Percentiles rank a stretch among this genome's conserved stretches.
These are phyloP conservation scores for Aquanectria penicillioides DNA, from an alignment of 2,329 filamentous ascomycete genomes.

Conservation along the genomic window DNA sequence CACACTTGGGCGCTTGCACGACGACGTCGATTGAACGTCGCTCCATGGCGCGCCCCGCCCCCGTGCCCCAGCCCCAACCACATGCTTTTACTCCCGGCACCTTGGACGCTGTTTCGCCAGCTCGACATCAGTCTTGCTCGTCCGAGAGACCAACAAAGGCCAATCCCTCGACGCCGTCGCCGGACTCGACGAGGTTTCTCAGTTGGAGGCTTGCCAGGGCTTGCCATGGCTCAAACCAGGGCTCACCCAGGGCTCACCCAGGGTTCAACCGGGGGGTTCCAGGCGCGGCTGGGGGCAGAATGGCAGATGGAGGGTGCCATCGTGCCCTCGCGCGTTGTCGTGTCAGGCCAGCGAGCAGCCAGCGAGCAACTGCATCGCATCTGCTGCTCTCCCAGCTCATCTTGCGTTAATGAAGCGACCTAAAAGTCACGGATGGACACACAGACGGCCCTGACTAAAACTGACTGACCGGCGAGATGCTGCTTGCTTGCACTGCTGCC, in stretches of 20 bases:
- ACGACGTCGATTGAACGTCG: slow-evolving; percentile 45
- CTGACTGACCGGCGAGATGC: neutral
- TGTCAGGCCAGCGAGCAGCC: slow-evolving; percentile 26
- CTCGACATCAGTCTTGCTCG: slow-evolving; percentile 18
- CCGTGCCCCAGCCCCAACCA: slow-evolving; percentile 47
- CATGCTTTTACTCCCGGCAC: slow-evolving; percentile 36
- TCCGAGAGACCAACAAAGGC: slow-evolving; percentile 10
- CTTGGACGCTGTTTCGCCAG: slow-evolving; percentile 25
- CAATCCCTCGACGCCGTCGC: neutral
- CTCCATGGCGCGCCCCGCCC: slow-evolving; percentile 39
- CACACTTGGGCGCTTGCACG: slow-evolving; percentile 47
- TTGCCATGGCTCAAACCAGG: slow-evolving; percentile 1
- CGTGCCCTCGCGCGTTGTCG: slow-evolving; percentile 16
- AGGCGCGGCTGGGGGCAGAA: slow-evolving; percentile 3
- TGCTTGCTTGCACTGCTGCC: too few species aligned
- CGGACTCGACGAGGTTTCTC: slow-evolving; percentile 9
- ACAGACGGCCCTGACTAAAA: too few species aligned
- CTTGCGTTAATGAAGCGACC: slow-evolving; percentile 12
- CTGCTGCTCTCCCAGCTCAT: slow-evolving; percentile 23
- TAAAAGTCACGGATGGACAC: neutral
- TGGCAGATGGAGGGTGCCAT: slow-evolving; percentile 22
- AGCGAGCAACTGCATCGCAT: slow-evolving; percentile 28
- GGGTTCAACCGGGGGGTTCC: slow-evolving; percentile 5
- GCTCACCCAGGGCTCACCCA: neutral
- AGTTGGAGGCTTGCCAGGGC: slow-evolving; percentile 9